Percentiles rank a stretch among this genome's conserved stretches.
Conservation (phyloP, 2,329 filamentous ascomycete species). For the Alternaria sp. region DNA sequence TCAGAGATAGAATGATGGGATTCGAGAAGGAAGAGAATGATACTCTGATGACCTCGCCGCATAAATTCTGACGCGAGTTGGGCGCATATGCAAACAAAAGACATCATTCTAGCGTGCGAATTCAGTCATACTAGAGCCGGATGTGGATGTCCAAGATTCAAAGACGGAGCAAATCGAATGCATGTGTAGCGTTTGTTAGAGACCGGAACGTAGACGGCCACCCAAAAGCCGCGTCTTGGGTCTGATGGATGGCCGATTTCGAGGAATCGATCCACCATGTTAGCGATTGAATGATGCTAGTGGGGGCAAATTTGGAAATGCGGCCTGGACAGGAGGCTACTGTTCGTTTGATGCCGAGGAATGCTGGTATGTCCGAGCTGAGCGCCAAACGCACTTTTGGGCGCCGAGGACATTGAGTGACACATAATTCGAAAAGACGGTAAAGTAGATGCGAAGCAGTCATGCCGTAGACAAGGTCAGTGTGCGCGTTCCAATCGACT, state of each 20-base stretch:
- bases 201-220: background rate
- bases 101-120: background rate
- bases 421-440: background rate
- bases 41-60: background rate
- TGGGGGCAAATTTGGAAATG: background rate
- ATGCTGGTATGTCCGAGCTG: background rate
- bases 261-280: background rate
- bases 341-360: background rate
- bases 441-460: background rate
- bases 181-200: constrained; percentile 19
- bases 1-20: background rate
- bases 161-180: constrained; percentile 8
- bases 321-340: background rate
- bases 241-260: background rate
- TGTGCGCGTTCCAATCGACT: background rate
- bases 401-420: background rate
- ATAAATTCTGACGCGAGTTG: background rate
- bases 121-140: background rate
- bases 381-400: background rate
- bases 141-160: background rate
- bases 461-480: background rate
- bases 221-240: background rate
- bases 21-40: background rate
- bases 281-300: background rate
- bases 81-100: background rate